A percentile compares a stretch with the other conserved stretches of the same genome.
Conservation (phyloP, 495 filamentous ascomycete genomes). For the Tuber borchii region DNA sequence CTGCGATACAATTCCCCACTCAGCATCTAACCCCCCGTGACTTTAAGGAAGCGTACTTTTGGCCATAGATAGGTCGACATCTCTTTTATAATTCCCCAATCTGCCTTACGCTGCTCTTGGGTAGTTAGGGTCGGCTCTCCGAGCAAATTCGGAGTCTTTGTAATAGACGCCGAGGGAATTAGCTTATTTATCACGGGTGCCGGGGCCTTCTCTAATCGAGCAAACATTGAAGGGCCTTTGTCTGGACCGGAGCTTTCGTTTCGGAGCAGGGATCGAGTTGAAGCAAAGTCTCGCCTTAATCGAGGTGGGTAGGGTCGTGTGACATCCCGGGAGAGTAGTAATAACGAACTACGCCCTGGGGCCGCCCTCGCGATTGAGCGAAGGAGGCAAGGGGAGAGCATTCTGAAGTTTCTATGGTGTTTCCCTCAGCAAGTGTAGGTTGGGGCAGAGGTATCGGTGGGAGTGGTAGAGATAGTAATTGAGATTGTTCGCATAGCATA, state of each 20-base stretch:
- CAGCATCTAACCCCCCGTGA: neutral
- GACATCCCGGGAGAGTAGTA: slow-evolving; percentile 2
- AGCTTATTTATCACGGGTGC: neutral
- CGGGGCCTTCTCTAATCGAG: neutral
- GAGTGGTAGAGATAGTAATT: neutral
- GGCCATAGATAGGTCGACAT: slow-evolving; percentile 98
- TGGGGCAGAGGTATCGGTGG: neutral
- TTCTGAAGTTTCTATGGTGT: neutral
- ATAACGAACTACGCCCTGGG: slow-evolving; percentile 7
- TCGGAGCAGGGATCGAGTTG: slow-evolving; percentile 6
- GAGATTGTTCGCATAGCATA: neutral
- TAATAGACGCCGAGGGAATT: neutral
- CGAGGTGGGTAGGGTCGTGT: neutral
- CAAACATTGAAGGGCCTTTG: neutral
- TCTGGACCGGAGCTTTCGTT: neutral
- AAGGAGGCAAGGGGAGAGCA: slow-evolving; percentile 32
- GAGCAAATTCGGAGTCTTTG: slow-evolving; percentile 16
- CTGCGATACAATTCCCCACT: slow-evolving; percentile 43
- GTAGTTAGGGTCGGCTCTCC: slow-evolving; percentile 44
- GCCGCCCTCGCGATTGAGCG: slow-evolving; percentile 30
- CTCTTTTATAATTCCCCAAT: slow-evolving; percentile 98
- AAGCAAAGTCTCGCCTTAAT: slow-evolving; percentile 15
- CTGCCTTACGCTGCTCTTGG: slow-evolving; percentile 87
- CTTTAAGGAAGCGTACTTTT: slow-evolving; percentile 51
- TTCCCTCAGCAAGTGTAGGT: slow-evolving; percentile 4